phyloP scores from a whole-genome alignment of 2,329 filamentous ascomycete species.

The Colletotrichum tofieldiae region DNA sequence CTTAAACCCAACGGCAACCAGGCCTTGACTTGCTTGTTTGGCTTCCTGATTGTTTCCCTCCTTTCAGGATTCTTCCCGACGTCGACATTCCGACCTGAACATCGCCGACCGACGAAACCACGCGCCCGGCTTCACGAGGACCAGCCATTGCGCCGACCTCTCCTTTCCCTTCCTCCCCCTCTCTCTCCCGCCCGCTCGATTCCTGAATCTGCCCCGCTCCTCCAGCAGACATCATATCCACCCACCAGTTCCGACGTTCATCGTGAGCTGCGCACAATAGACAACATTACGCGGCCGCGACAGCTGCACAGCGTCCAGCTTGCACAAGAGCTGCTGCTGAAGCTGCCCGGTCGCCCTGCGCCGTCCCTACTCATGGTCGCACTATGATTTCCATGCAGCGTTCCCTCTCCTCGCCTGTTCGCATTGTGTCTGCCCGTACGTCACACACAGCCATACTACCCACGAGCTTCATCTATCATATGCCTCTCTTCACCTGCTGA shows the following conservation, averaged over 20 bases:
- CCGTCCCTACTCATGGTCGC: constrained; percentile 59
- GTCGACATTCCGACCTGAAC: neutral
- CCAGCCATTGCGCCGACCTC: constrained; percentile 38
- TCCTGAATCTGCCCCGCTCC: constrained; percentile 33
- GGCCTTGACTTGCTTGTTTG: constrained; percentile 1
- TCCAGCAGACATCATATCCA: constrained; percentile 14
- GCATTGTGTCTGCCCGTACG: constrained; percentile 73
- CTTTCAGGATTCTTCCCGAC: neutral
- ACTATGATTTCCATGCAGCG: constrained; percentile 74
- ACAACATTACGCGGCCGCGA: constrained; percentile 22
- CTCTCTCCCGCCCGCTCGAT: constrained; percentile 6
- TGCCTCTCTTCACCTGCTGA: constrained; percentile 33
- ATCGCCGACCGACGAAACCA: constrained; percentile 2
- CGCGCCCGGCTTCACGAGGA: constrained; percentile 10
- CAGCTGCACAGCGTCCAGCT: constrained; percentile 32
- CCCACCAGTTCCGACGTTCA: constrained; percentile 3
- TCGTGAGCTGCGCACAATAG: constrained; percentile 4
- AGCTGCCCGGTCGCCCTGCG: constrained; percentile 53
- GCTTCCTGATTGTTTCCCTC: constrained; percentile 8
- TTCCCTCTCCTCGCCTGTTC: constrained; percentile 74
- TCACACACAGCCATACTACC: constrained; percentile 49
- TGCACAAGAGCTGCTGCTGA: constrained; percentile 50
- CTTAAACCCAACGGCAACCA: constrained; percentile 37
- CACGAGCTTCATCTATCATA: constrained; percentile 14
- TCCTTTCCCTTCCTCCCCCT: neutral